Evolutionary conservation across 768 basidiomycete genomes (phyloP).

Genomic region (Kwoniella pini): DNA sequence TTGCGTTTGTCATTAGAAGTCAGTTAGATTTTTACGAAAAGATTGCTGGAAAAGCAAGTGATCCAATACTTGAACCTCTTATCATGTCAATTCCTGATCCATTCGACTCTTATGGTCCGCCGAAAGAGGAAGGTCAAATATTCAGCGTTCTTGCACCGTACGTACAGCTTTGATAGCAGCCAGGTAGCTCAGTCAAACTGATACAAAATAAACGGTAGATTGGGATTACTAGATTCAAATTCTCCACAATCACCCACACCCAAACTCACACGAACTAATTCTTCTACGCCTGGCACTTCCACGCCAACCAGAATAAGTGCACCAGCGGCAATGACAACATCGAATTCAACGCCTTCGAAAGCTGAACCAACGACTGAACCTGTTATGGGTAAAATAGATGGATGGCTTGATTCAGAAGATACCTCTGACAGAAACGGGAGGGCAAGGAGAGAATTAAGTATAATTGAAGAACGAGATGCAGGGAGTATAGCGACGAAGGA

Average conservation of each 20-base stretch:
- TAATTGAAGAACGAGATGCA: slow-evolving; percentile 47
- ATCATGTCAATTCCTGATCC: slow-evolving; percentile 86
- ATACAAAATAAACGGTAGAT: slow-evolving; percentile 8
- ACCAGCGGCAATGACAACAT: slow-evolving; percentile 18
- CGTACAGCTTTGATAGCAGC: slow-evolving; percentile 9
- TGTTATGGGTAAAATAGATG: slow-evolving; percentile 29
- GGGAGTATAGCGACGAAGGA: slow-evolving; percentile 10
- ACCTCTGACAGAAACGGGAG: slow-evolving; percentile 9
- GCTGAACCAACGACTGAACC: slow-evolving; percentile 34
- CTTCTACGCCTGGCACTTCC: slow-evolving; percentile 13
- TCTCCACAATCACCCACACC: slow-evolving; percentile 29
- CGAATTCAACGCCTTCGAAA: slow-evolving; percentile 14
- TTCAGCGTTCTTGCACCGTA: slow-evolving; percentile 85
- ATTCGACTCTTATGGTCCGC: slow-evolving; percentile 87
- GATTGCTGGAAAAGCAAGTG: slow-evolving; percentile 58
- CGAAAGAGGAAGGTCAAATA: slow-evolving; percentile 83
- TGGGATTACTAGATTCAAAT: slow-evolving; percentile 30
- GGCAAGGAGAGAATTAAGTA: slow-evolving; percentile 50
- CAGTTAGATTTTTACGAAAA: slow-evolving; percentile 87
- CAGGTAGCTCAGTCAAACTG: not conserved
- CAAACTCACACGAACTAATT: slow-evolving; percentile 29
- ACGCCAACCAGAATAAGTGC: slow-evolving; percentile 23
- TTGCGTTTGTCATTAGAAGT: slow-evolving; percentile 80
- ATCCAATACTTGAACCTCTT: slow-evolving; percentile 88
- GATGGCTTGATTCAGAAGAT: slow-evolving; percentile 28